A percentile compares a stretch with the other conserved stretches of the same genome.
phyloP scores from a whole-genome alignment of 2,329 filamentous ascomycete species.

The Penicillium sp. region DNA sequence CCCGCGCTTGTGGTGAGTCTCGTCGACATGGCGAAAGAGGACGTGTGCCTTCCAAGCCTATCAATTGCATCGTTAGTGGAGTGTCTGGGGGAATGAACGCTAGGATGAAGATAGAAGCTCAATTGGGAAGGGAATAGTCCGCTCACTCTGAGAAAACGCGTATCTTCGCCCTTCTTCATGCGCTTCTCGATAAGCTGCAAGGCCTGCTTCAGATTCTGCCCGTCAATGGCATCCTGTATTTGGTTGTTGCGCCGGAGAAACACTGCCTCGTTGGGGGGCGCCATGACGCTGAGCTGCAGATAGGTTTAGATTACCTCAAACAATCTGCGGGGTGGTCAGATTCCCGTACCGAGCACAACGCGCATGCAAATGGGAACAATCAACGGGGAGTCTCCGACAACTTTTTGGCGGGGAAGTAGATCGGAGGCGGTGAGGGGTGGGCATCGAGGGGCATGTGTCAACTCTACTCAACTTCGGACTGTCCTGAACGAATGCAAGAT shows the following conservation, averaged over 20 bases:
- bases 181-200: conserved; percentile 48
- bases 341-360: conserved; percentile 27
- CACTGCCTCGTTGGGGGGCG: conserved; percentile 35
- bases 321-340: conserved; percentile 2
- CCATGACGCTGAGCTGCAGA: conserved; percentile 21
- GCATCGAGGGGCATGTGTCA: background rate
- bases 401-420: conserved; percentile 21
- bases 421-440: conserved; percentile 14
- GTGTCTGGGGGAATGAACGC: background rate
- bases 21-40: conserved; percentile 39
- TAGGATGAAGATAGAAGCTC: background rate
- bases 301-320: background rate
- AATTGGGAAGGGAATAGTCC: background rate
- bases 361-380: conserved; percentile 6
- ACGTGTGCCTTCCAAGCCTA: conserved; percentile 44
- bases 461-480: no score
- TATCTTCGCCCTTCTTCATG: conserved; percentile 51
- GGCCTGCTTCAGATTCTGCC: conserved; percentile 46
- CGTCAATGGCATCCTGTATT: conserved; percentile 47
- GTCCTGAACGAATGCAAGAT: no score
- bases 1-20: conserved; percentile 40
- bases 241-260: conserved; percentile 45
- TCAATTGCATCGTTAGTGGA: conserved; percentile 8
- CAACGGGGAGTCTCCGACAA: conserved; percentile 2
- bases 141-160: conserved; percentile 38